phyloP scores from a whole-genome alignment of 805 yeast genomes.

The Zygosaccharomyces siamensis region DNA sequence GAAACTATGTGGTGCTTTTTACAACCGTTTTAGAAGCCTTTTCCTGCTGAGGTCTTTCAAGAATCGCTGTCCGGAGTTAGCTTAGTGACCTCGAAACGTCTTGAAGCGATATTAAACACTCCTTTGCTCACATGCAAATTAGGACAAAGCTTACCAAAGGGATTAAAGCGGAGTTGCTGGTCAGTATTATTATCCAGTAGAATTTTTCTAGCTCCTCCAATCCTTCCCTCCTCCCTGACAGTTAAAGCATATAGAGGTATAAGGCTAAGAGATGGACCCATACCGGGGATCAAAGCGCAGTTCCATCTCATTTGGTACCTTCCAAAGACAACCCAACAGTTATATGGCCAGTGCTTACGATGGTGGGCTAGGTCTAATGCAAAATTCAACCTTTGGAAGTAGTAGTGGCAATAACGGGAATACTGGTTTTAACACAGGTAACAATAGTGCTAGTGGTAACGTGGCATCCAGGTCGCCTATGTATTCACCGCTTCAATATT shows the following conservation, averaged over 20 bases:
- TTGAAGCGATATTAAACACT: background rate
- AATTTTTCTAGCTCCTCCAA: background rate
- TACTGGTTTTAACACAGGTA: constrained; percentile 4
- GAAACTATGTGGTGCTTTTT: background rate
- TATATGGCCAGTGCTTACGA: constrained; percentile 12
- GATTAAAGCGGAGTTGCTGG: background rate
- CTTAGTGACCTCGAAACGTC: background rate
- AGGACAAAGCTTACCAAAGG: background rate
- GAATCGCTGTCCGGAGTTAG: background rate
- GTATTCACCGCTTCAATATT: constrained; percentile 30
- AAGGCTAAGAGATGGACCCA: constrained; percentile 21
- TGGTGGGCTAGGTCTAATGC: constrained; percentile 6
- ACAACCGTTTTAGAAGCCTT: background rate
- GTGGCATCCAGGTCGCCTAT: constrained; percentile 24
- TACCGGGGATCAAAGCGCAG: constrained; percentile 30
- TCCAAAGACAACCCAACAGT: constrained; percentile 20
- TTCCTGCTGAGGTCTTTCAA: background rate
- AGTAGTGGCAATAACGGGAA: constrained; percentile 6
- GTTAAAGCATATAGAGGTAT: background rate
- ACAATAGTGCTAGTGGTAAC: constrained; percentile 5
- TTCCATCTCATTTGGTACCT: constrained; percentile 30
- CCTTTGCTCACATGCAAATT: background rate
- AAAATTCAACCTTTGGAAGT: background rate
- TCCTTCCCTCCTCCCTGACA: background rate
- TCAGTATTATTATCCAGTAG: background rate